Evolutionary conservation across 176 grass and related monocot genomes (phyloP), one percentile per base, ranked within the genome.

Genomic region (Cenchrus purpureus): DNA sequence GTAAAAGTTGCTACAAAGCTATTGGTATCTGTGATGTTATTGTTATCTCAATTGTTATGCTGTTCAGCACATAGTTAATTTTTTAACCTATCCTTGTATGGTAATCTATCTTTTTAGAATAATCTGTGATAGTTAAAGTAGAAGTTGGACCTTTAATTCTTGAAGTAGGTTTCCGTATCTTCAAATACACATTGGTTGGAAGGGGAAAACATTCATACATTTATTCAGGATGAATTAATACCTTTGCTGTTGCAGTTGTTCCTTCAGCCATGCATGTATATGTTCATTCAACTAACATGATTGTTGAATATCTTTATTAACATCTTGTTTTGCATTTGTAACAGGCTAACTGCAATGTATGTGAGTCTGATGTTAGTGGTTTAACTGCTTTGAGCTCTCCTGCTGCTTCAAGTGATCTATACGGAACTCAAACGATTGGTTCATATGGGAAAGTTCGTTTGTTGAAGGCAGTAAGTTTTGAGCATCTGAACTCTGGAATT

Each of bases 361-460:
- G 97, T 74, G 91, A 95, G 79, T 87, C 87, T 83, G 97, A 98
- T 94, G 86, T 95, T 37, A 94, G 69, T 60, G 85, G 93, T 58
- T 91, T 85, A 87, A 95, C 93, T 78, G 89, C 89, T 85, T 92
- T 98, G 90, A 93, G 86, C 67, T 98, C 91, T 25, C 73, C 86
- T 91, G 87, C 91, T 86, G 92, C 92, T 86, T 93, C 97, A 54
- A 89, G 81, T 84, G 93, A 98, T 92, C 71, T 98, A 55, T 95
- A 92, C 87, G 97, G 97, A 85, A 98, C 93, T 92, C 91, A 98
- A 89, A 83, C 65, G 50, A 92, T 98, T 80, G 97, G 97, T 85
- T 90, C 91, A 82, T 95, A 95, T 20, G 97, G 97, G 22, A 98
- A 98, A 90, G 89, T 94, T 83, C 93, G 97, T 80, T 94, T 86